phyloP scores from a whole-genome alignment of 306 rosid species.

The Vicia faba region DNA sequence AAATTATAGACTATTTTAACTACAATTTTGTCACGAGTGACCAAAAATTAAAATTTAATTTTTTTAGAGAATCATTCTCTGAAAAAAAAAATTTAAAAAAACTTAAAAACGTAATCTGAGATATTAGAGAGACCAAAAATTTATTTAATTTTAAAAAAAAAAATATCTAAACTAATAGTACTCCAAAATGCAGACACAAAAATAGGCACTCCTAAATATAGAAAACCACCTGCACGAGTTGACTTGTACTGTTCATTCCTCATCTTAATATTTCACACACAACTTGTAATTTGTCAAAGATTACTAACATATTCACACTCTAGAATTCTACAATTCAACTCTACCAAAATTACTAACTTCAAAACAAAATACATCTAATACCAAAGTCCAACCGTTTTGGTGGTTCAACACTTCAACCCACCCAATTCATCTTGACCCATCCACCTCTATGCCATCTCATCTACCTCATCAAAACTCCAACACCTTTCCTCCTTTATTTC shows the following conservation, averaged over 20 bases:
- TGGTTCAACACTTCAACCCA: constrained; percentile 65
- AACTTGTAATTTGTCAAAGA: constrained; percentile 50
- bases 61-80: too few species aligned
- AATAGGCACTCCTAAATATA: too few species aligned
- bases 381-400: constrained; percentile 56
- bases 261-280: constrained; percentile 4
- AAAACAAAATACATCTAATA: not conserved
- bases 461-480: constrained; percentile 40
- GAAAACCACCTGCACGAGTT: constrained; percentile 11
- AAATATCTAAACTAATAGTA: too few species aligned
- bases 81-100: too few species aligned
- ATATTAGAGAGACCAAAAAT: too few species aligned
- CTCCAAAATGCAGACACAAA: too few species aligned
- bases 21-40: too few species aligned
- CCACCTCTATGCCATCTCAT: constrained; percentile 28
- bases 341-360: constrained; percentile 17
- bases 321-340: constrained; percentile 17
- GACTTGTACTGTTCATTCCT: constrained; percentile 12
- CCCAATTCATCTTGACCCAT: constrained; percentile 28
- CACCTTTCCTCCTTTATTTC: constrained; percentile 13
- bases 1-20: too few species aligned
- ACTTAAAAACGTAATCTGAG: too few species aligned
- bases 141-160: too few species aligned
- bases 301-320: constrained; percentile 31
- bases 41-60: too few species aligned